A percentile compares a stretch with the other conserved stretches of the same genome.
These are phyloP conservation scores for Pichia sp. DNA, from an alignment of 1,139 yeast species.

Conservation along the genomic window DNA sequence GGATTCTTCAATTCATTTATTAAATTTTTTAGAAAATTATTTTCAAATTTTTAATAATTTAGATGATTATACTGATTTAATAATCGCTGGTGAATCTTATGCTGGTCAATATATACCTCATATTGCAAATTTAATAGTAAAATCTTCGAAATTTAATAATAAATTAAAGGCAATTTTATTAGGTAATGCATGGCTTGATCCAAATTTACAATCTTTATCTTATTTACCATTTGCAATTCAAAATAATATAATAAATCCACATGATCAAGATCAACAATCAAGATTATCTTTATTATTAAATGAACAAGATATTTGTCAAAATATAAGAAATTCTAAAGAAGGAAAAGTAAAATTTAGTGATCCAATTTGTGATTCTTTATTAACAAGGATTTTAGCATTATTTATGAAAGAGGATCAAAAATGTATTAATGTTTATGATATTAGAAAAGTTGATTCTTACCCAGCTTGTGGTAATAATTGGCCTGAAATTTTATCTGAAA, in stretches of 20 bases:
- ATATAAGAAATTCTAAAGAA: constrained; percentile 34
- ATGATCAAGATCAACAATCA: constrained; percentile 28
- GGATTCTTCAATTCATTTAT: constrained; percentile 54
- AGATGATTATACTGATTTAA: constrained; percentile 56
- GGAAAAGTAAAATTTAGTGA: constrained; percentile 31
- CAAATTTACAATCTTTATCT: constrained; percentile 74
- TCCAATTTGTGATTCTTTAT: constrained; percentile 43
- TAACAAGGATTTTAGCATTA: constrained; percentile 31
- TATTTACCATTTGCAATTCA: constrained; percentile 68
- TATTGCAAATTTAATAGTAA: constrained; percentile 52
- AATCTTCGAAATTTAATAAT: constrained; percentile 24
- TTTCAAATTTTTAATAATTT: constrained; percentile 63
- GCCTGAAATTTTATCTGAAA: constrained; percentile 69
- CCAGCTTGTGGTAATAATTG: constrained; percentile 93
- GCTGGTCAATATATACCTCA: constrained; percentile 97
- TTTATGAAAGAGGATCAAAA: constrained; percentile 7
- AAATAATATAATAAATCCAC: constrained; percentile 45
- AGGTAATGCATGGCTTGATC: constrained; percentile 98
- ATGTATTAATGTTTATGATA: constrained; percentile 83
- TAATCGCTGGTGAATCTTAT: constrained; percentile 90
- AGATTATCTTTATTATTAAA: constrained; percentile 37
- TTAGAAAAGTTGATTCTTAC: constrained; percentile 58
- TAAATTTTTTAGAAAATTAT: constrained; percentile 61
- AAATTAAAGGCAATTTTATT: constrained; percentile 66
- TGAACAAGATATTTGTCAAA: constrained; percentile 61